Conservation (phyloP, 257 asterid species). For the Rhazya stricta region DNA sequence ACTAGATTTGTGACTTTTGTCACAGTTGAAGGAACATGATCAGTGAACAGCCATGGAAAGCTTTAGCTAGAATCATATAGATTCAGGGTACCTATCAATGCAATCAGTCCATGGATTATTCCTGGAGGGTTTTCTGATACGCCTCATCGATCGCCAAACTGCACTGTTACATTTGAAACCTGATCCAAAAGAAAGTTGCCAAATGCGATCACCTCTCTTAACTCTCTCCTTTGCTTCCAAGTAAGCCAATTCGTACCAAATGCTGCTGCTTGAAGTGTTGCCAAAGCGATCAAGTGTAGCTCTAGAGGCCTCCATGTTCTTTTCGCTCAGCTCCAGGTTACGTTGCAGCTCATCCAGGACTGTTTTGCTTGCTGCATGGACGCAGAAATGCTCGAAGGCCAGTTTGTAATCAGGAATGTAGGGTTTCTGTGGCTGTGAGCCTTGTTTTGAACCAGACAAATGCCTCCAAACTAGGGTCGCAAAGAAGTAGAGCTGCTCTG, state of each 20-base stretch:
- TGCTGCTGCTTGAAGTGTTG: conserved; percentile 93
- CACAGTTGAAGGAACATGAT: background rate
- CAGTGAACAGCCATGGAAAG: background rate
- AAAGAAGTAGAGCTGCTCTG: conserved; percentile 87
- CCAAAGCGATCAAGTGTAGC: conserved; percentile 80
- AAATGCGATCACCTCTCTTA: conserved; percentile 64
- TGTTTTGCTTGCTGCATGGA: conserved; percentile 81
- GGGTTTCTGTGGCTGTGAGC: conserved; percentile 41
- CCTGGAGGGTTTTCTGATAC: conserved; percentile 28
- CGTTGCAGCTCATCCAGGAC: conserved; percentile 87
- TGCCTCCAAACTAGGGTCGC: conserved; percentile 52
- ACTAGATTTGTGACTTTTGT: background rate
- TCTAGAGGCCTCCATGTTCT: conserved; percentile 72
- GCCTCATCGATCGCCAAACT: conserved; percentile 69
- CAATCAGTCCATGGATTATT: conserved; percentile 78
- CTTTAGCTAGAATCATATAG: background rate
- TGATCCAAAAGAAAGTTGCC: conserved; percentile 95
- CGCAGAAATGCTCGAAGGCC: conserved; percentile 91
- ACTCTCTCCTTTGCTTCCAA: conserved; percentile 76
- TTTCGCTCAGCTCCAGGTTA: conserved; percentile 69
- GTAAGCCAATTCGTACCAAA: conserved; percentile 91
- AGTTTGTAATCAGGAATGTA: conserved; percentile 97
- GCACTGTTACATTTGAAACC: conserved; percentile 93
- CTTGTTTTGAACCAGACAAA: conserved; percentile 29
- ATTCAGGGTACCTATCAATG: conserved; percentile 39